Conservation (phyloP, 352 stramenopile genomes). For the Phytophthora sojae region DNA sequence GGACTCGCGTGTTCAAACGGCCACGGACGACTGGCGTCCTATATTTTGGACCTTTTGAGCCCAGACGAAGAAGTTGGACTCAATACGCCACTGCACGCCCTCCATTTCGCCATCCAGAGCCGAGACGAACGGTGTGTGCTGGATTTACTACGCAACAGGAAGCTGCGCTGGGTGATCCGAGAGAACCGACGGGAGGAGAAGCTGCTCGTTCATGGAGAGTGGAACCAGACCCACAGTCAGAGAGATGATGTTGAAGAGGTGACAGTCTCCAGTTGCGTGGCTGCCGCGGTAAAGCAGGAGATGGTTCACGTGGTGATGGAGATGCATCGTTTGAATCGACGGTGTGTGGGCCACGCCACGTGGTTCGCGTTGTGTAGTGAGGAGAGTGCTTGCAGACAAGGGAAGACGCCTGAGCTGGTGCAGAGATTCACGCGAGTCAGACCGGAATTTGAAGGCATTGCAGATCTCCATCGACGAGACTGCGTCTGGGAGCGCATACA, state of each 20-base stretch:
- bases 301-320: conserved; percentile 22
- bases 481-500: conserved; percentile 26
- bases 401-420: neutral
- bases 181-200: conserved; percentile 16
- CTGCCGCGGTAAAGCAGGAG: conserved; percentile 10
- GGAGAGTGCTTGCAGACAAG: neutral
- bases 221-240: conserved; percentile 20
- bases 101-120: conserved; percentile 23
- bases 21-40: conserved; percentile 30
- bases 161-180: conserved; percentile 15
- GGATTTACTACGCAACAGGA: conserved; percentile 29
- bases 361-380: conserved; percentile 29
- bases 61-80: neutral
- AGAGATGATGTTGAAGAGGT: conserved; percentile 11
- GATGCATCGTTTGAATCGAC: conserved; percentile 29
- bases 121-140: conserved; percentile 23
- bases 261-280: conserved; percentile 24
- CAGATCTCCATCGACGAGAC: conserved; percentile 27
- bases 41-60: conserved; percentile 24
- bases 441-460: conserved; percentile 22
- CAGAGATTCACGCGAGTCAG: neutral
- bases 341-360: conserved; percentile 28
- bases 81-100: conserved; percentile 19
- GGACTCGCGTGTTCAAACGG: conserved; percentile 29
- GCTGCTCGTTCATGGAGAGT: conserved; percentile 20